These are phyloP conservation scores for Aureobasidium sp. DNA, from an alignment of 2,329 filamentous ascomycete species.

Conservation along the genomic window DNA sequence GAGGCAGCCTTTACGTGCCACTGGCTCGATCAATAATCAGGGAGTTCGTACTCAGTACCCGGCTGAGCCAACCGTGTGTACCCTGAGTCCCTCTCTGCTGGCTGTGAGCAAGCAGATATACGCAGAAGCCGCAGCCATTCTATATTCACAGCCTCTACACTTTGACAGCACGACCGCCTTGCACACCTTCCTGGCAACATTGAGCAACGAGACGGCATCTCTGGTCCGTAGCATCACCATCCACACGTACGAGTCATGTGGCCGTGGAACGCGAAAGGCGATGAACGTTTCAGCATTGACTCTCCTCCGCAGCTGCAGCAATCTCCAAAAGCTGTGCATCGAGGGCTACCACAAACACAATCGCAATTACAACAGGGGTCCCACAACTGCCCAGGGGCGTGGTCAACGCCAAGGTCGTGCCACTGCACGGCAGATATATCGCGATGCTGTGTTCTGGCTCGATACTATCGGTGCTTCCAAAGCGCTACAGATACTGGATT, in stretches of 20 bases:
- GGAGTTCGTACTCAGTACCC: too few relatives aligned
- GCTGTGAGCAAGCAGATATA: constrained; percentile 5
- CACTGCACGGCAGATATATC: constrained; percentile 3
- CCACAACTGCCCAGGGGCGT: not conserved
- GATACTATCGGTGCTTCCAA: not conserved
- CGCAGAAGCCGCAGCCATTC: not conserved
- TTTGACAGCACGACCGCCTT: not conserved
- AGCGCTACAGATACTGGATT: not conserved
- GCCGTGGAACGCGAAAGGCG: not conserved
- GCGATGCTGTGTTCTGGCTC: not conserved
- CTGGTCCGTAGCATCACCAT: not conserved
- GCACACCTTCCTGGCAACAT: not conserved
- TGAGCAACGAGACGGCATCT: not conserved
- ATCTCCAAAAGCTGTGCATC: not conserved
- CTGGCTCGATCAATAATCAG: too few relatives aligned
- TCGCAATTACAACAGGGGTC: too few relatives aligned
- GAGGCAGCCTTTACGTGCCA: too few relatives aligned
- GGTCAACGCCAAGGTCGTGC: not conserved
- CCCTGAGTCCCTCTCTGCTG: not conserved
- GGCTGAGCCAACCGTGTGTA: not conserved
- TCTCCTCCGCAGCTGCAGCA: not conserved
- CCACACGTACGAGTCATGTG: not conserved
- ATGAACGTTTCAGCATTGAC: constrained; percentile 8
- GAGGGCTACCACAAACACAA: not conserved
- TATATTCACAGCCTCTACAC: constrained; percentile 8